Evolutionary conservation across 495 filamentous ascomycete genomes (phyloP), one percentile per base, ranked within the genome.

Genomic region (Tetracladium setigerum): DNA sequence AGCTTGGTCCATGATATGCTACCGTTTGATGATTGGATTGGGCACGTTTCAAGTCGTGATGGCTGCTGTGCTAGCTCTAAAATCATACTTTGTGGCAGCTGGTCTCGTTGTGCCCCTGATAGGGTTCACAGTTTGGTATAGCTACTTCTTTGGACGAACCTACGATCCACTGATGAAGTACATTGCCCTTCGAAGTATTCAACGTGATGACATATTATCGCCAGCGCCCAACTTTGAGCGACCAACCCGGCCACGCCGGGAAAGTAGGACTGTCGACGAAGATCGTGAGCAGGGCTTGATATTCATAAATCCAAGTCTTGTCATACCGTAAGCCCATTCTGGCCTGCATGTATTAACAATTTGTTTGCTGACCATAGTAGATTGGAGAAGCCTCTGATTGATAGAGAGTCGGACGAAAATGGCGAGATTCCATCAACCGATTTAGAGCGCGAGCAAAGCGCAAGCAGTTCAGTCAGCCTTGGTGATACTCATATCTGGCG

Each of bases 1-100:
- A 48, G 89, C 89, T 1, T 99, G 94, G 94, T 77, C 82, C 16
- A 92, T 97, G 72, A 94, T 96, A 32, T 95, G 90, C 65, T 87
- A 89, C 52, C 82, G 94, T 15, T 71, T 96, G 22, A 73, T 95
- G 22, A 66, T 95, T 30, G 94, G 92, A 1, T 62, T 95, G 12
- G 65, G 89, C 13, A 74, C 96, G 30, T 95, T 95, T 60, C 90
- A 99, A 57, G 60, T 95, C 18, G 84, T 90, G 31, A 94, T 94
- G 77, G 85, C 89, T 11, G 92, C 90, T 1, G 80, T 88, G 35
- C 71, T 99, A 16, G 87, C 88, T 9, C 65, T 91, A n/a, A 76
- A 77, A 22, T 60, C 70, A 32, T 86, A 84, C 0, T 85, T 88
- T 46, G 79, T 74, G 12, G 72, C 82, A 6, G 82, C 89, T 0